Conservation (phyloP, 495 filamentous ascomycete genomes). For the Penicillium bialowiezense region DNA sequence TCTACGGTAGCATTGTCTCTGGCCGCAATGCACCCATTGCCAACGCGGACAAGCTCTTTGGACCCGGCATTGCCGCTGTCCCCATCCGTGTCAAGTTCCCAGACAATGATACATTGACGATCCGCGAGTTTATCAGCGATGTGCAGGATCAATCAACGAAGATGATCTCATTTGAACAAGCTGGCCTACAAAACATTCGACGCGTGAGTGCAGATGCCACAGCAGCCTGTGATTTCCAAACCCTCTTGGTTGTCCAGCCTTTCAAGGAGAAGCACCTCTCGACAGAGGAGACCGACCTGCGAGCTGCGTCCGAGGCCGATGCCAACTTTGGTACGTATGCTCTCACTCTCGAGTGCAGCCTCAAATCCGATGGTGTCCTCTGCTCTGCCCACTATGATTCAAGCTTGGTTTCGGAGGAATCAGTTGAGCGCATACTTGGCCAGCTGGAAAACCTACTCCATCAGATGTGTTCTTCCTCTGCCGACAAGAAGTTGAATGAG, state of each 20-base stretch:
- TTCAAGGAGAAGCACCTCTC: slow-evolving; percentile 36
- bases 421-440: slow-evolving; percentile 11
- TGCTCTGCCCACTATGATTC: slow-evolving; percentile 16
- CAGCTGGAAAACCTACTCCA: slow-evolving; percentile 20
- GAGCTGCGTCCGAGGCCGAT: slow-evolving; percentile 8
- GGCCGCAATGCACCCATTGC: slow-evolving; percentile 51
- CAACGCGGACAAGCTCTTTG: slow-evolving; percentile 51
- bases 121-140: slow-evolving; percentile 33
- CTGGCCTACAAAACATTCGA: slow-evolving; percentile 53
- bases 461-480: slow-evolving; percentile 3
- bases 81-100: slow-evolving; percentile 43
- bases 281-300: slow-evolving; percentile 17
- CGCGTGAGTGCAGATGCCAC: slow-evolving; percentile 47
- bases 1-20: slow-evolving; percentile 48
- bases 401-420: background rate
- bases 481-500: background rate
- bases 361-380: slow-evolving; percentile 1
- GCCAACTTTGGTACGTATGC: slow-evolving; percentile 16
- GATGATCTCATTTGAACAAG: slow-evolving; percentile 46
- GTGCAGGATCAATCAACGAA: slow-evolving; percentile 33
- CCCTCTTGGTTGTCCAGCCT: slow-evolving; percentile 49
- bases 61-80: slow-evolving; percentile 59
- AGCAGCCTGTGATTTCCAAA: slow-evolving; percentile 54
- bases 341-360: slow-evolving; percentile 16
- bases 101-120: slow-evolving; percentile 23